Percentiles rank a stretch among this genome's conserved stretches.
phyloP scores from a whole-genome alignment of 352 stramenopile genomes.

The Thalassiosira mediterranea region DNA sequence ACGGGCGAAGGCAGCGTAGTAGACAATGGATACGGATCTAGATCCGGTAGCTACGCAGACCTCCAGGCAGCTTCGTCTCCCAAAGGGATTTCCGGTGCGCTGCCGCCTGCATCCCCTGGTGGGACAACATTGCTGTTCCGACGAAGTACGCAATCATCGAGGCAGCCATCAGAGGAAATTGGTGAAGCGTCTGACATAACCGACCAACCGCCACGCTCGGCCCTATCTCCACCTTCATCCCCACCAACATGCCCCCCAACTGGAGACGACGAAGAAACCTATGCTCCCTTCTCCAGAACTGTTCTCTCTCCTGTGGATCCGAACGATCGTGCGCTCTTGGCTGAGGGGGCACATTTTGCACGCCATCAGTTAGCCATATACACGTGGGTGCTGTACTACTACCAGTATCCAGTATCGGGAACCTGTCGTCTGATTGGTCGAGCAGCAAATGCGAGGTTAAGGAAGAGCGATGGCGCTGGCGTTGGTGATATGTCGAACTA shows the following conservation, averaged over 20 bases:
- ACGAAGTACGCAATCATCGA: conserved; percentile 8
- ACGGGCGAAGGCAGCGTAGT: too few species aligned
- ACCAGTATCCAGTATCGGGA: conserved; percentile 73
- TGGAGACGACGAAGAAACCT: conserved; percentile 28
- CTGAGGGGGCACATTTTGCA: conserved; percentile 78
- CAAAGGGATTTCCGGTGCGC: too few species aligned
- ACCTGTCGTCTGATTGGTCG: conserved; percentile 47
- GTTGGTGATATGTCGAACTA: neutral
- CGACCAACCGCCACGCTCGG: too few species aligned
- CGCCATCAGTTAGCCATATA: conserved; percentile 80
- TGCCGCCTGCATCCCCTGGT: neutral
- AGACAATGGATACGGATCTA: too few species aligned
- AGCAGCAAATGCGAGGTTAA: conserved; percentile 26
- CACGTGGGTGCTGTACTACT: conserved; percentile 84
- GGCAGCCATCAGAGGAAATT: neutral
- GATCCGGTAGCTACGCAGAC: too few species aligned
- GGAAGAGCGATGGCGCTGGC: neutral
- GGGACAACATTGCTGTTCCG: conserved; percentile 12
- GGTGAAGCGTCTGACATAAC: neutral
- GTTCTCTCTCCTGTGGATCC: conserved; percentile 65
- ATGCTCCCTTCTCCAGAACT: conserved; percentile 43
- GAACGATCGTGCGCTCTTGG: conserved; percentile 55
- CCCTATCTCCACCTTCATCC: too few species aligned
- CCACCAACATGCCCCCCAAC: too few species aligned
- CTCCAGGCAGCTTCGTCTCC: too few species aligned